A percentile compares a stretch with the other conserved stretches of the same genome.
Evolutionary conservation across 192 early-diverging fungal species (phyloP).

Genomic region (Pecoramyces ruminantium): DNA sequence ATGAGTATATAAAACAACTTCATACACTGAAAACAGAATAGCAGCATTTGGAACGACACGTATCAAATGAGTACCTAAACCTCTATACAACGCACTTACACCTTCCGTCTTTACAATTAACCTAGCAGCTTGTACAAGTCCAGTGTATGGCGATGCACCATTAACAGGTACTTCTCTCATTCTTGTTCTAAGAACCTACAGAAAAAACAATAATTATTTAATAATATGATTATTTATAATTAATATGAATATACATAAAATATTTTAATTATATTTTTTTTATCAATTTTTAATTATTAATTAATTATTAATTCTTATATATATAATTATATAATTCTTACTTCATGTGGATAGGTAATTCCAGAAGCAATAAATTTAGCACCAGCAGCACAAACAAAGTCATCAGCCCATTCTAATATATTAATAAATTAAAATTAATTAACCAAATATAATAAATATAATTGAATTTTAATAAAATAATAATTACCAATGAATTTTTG

Average conservation of each 20-base stretch:
- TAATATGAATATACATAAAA: background rate
- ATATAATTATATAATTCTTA: too few species aligned
- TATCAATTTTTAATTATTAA: too few species aligned
- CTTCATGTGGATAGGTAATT: constrained; percentile 90
- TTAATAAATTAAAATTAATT: too few species aligned
- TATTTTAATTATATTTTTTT: too few species aligned
- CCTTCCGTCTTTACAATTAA: constrained; percentile 65
- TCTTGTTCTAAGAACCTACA: constrained; percentile 54
- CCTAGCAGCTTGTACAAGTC: constrained; percentile 34
- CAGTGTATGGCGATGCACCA: constrained; percentile 56
- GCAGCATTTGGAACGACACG: constrained; percentile 91
- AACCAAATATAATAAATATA: too few species aligned
- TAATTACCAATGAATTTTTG: background rate
- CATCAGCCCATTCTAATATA: constrained; percentile 67
- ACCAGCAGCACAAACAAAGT: constrained; percentile 59
- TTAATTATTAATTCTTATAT: too few species aligned
- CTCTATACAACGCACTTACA: constrained; percentile 70
- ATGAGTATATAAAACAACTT: constrained; percentile 36
- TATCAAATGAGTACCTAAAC: constrained; percentile 86
- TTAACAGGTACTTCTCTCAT: constrained; percentile 62
- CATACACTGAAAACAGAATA: constrained; percentile 82
- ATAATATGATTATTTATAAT: too few species aligned
- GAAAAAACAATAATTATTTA: background rate
- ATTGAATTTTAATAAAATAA: too few species aligned
- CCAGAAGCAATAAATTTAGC: constrained; percentile 79